These are phyloP conservation scores for Strobilomyces echinocephalus DNA, from an alignment of 768 basidiomycete species.

Conservation along the genomic window DNA sequence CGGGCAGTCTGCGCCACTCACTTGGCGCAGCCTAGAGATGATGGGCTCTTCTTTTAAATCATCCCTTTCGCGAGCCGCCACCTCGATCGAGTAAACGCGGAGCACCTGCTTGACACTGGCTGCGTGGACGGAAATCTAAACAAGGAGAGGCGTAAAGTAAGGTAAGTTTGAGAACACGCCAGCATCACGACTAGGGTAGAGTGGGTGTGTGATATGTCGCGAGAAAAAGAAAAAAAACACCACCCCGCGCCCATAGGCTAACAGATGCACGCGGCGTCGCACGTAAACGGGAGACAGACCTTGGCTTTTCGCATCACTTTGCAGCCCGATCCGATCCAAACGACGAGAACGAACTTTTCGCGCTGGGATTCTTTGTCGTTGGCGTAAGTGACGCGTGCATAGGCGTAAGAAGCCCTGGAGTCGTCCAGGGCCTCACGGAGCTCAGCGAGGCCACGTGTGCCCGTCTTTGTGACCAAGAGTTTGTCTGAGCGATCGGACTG, in stretches of 20 bases:
- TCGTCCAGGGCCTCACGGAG: conserved; percentile 68
- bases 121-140: conserved; percentile 85
- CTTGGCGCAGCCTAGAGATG: conserved; percentile 76
- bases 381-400: conserved; percentile 77
- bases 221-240: conserved; percentile 8
- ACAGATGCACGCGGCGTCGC: conserved; percentile 12
- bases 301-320: conserved; percentile 93
- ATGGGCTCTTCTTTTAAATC: conserved; percentile 89
- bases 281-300: conserved; percentile 42
- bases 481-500: conserved; percentile 77
- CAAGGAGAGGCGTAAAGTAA: conserved; percentile 10
- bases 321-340: conserved; percentile 77
- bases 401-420: conserved; percentile 75
- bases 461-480: conserved; percentile 71
- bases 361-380: conserved; percentile 84
- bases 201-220: conserved; percentile 21
- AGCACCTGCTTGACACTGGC: conserved; percentile 84
- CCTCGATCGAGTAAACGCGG: conserved; percentile 79
- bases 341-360: conserved; percentile 84
- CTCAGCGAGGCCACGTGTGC: conserved; percentile 75
- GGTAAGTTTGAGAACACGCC: conserved; percentile 27
- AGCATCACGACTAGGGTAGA: conserved; percentile 22
- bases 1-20: conserved; percentile 32
- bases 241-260: conserved; percentile 8
- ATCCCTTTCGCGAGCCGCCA: conserved; percentile 75